phyloP scores from a whole-genome alignment of 257 asterid genomes.

The Cordia subcordata region DNA sequence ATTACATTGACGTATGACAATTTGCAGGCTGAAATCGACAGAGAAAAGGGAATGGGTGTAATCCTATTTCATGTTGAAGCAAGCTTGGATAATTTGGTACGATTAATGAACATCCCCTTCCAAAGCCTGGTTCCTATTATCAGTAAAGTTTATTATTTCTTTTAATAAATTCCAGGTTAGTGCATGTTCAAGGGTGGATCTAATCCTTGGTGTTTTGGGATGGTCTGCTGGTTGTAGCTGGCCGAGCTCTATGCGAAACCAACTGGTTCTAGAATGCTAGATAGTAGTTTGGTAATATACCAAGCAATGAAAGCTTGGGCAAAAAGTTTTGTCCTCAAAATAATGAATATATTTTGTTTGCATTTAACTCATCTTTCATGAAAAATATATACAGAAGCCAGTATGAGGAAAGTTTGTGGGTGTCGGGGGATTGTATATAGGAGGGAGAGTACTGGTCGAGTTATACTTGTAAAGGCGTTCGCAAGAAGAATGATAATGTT shows the following conservation, averaged over 20 bases:
- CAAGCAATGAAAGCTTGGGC: constrained; percentile 33
- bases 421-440: constrained; percentile 49
- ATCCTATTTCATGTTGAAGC: constrained; percentile 80
- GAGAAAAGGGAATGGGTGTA: constrained; percentile 68
- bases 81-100: constrained; percentile 69
- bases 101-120: constrained; percentile 7
- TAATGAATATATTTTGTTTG: constrained; percentile 13
- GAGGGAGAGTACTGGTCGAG: constrained; percentile 30
- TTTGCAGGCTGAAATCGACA: constrained; percentile 76
- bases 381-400: constrained; percentile 26
- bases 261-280: constrained; percentile 54
- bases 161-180: constrained; percentile 34
- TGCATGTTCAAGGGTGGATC: constrained; percentile 67
- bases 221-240: constrained; percentile 96
- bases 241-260: constrained; percentile 51
- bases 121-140: not conserved
- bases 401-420: constrained; percentile 20
- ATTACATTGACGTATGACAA: not conserved
- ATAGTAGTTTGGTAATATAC: constrained; percentile 12
- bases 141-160: not conserved
- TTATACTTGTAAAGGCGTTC: constrained; percentile 60
- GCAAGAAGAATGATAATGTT: constrained; percentile 3
- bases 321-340: constrained; percentile 45
- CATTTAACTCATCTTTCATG: constrained; percentile 18
- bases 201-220: constrained; percentile 76